Evolutionary conservation across 345 rosid species (phyloP).

Genomic region (Eucalyptus shirleyi): DNA sequence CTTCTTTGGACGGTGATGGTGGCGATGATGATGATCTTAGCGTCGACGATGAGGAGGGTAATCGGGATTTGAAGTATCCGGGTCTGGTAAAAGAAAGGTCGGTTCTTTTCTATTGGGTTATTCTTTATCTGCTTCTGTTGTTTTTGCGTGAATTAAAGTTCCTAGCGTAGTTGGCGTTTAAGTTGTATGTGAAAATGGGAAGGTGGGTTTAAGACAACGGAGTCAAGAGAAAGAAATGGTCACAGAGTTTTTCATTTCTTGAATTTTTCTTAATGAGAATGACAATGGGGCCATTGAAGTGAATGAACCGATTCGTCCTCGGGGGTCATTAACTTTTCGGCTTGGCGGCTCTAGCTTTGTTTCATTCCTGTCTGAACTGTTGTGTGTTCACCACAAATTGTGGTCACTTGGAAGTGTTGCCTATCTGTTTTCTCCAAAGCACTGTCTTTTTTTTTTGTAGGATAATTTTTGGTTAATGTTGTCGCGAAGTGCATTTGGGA

Average conservation of each 20-base stretch:
- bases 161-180: neutral
- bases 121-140: neutral
- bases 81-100: conserved; percentile 6
- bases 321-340: neutral
- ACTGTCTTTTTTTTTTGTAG: neutral
- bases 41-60: conserved; percentile 4
- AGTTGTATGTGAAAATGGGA: neutral
- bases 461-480: neutral
- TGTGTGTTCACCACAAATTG: neutral
- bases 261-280: neutral
- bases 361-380: neutral
- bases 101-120: neutral
- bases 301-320: neutral
- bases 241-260: neutral
- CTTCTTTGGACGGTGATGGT: conserved; percentile 7
- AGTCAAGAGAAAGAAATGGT: neutral
- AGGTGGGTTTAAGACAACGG: neutral
- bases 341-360: neutral
- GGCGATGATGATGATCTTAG: neutral
- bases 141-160: neutral
- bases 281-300: neutral
- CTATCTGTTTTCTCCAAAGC: neutral
- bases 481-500: neutral
- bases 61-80: conserved; percentile 12
- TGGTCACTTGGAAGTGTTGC: neutral